These are phyloP conservation scores for Volvox reticuliferus DNA, from an alignment of 139 green algal species.

Conservation along the genomic window DNA sequence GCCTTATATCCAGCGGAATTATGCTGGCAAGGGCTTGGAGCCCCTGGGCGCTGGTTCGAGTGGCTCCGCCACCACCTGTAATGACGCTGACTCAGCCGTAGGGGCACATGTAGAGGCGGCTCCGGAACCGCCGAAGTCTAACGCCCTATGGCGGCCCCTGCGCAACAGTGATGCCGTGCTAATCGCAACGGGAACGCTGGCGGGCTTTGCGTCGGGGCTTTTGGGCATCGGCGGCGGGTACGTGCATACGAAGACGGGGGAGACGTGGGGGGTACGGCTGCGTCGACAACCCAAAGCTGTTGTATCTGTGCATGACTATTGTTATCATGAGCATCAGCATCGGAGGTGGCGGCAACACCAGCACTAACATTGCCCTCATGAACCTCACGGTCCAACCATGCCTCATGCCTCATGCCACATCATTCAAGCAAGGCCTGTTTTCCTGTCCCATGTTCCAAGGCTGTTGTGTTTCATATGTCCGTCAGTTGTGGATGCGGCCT, in stretches of 20 bases:
- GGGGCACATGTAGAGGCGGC: background rate
- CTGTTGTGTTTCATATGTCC: too few species aligned
- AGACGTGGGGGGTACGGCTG: too few species aligned
- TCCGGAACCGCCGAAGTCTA: background rate
- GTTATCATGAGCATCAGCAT: too few species aligned
- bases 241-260: background rate
- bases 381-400: too few species aligned
- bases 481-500: too few species aligned
- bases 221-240: constrained; percentile 78
- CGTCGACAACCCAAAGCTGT: too few species aligned
- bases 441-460: too few species aligned
- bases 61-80: background rate
- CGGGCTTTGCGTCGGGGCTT: constrained; percentile 78
- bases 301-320: too few species aligned
- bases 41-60: background rate
- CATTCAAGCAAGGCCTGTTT: too few species aligned
- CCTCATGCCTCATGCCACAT: too few species aligned
- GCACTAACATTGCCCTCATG: too few species aligned
- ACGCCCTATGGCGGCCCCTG: constrained; percentile 17
- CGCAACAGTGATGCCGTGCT: constrained; percentile 50
- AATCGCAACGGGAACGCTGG: constrained; percentile 62
- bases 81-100: background rate
- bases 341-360: too few species aligned
- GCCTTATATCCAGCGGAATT: constrained; percentile 15
- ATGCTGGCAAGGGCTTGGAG: background rate